Evolutionary conservation across 2,329 filamentous ascomycete genomes (phyloP).

Genomic region (Fusarium mexicanum): DNA sequence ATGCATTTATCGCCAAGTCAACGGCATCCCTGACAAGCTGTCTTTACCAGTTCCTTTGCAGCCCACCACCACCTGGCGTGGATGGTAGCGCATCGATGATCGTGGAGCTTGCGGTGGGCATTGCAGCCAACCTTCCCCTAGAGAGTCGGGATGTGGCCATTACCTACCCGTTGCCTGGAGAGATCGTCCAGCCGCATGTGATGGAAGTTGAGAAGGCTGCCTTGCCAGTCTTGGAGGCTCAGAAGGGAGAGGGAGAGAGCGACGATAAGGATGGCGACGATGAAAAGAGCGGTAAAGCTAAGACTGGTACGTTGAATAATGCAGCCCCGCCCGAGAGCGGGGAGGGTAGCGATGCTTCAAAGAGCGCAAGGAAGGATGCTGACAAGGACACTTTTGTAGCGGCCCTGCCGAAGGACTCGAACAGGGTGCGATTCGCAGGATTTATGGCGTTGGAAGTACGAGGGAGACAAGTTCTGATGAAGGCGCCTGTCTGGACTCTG

Average conservation of each 20-base stretch:
- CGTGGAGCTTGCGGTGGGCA: slow-evolving; percentile 86
- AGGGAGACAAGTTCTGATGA: slow-evolving; percentile 77
- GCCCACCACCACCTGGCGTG: slow-evolving; percentile 82
- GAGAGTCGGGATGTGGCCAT: slow-evolving; percentile 93
- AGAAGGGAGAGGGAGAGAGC: slow-evolving; percentile 54
- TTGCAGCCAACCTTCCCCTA: slow-evolving; percentile 85
- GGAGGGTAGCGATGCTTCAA: slow-evolving; percentile 45
- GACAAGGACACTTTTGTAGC: slow-evolving; percentile 52
- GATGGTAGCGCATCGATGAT: slow-evolving; percentile 92
- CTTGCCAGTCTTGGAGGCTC: slow-evolving; percentile 68
- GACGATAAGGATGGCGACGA: slow-evolving; percentile 55
- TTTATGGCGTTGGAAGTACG: slow-evolving; percentile 80
- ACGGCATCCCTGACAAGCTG: slow-evolving; percentile 74
- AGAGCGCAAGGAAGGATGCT: slow-evolving; percentile 47
- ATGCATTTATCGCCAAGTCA: slow-evolving; percentile 74
- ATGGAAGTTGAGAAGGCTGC: slow-evolving; percentile 88
- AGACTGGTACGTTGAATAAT: slow-evolving; percentile 56
- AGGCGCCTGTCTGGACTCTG: slow-evolving; percentile 77
- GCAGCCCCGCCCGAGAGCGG: slow-evolving; percentile 24
- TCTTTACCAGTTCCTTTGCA: slow-evolving; percentile 77
- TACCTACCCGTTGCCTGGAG: slow-evolving; percentile 83
- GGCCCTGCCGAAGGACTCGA: slow-evolving; percentile 55
- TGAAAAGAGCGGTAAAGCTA: slow-evolving; percentile 58
- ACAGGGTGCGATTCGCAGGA: slow-evolving; percentile 76
- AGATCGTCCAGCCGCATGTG: slow-evolving; percentile 72